Base-by-base conservation (phyloP, 2,329 filamentous ascomycete species). In the Pyrenophora graminea region DNA sequence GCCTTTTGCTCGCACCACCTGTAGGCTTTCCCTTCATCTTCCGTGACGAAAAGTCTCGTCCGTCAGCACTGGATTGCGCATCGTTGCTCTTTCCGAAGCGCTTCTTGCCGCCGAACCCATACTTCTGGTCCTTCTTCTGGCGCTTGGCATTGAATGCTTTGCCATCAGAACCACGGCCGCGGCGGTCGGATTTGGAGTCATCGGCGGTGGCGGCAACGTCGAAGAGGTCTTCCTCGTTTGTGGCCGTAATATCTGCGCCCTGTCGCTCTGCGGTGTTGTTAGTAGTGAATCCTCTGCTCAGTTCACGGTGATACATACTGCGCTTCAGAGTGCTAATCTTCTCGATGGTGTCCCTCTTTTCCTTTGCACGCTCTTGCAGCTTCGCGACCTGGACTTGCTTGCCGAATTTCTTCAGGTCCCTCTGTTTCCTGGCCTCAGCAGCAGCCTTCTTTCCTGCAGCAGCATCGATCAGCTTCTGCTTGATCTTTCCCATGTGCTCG, bases 321-420 rank as follows among this genome's bases (percentile, higher is more conserved):
- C 92, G 85, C 85, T 99, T 99, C 66, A 99, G 79, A 23, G 85
- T 83, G 77, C 92, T 91, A 70, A 99, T 97, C 82, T 97, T 97
- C 64, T 97, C 94, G 58, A 99, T 79, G 3, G 91, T 96, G 58
- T 95, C 90, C 65, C 85, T 86, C 86, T 97, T 97, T 69, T 87
- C 87, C 82, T 95, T 96, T 43, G 90, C 86, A 41, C 94, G 82
- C 82, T 99, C 93, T 77, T 97, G 93, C 74, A 96, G 78, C 80
- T 96, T 97, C 53, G 92, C 92, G 53, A 96, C 85, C 80, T 99
- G 94, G 45, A 97, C 94, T 74, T 96, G 90, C 80, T 99, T 99
- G 73, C 94, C 94, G 72, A 97, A 99, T 79, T 97, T 99, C 86
- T 97, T 97, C 67, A 97, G 81, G 74, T 99, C 94, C 58, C 94